Conservation (phyloP, 495 filamentous ascomycete genomes). For the Neurospora tetraspora region DNA sequence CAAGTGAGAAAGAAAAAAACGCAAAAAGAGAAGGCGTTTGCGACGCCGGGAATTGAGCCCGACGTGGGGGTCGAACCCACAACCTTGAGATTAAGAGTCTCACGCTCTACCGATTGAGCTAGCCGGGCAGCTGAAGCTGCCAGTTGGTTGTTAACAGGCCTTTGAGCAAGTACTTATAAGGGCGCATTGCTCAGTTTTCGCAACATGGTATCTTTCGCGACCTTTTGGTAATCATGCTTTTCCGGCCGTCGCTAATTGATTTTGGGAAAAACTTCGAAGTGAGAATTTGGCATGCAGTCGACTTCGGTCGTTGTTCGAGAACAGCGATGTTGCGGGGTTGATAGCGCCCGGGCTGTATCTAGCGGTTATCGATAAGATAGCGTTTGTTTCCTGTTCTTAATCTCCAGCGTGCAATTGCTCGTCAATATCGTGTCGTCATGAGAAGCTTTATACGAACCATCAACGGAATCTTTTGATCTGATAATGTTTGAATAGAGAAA, state of each 20-base stretch:
- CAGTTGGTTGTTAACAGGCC: background rate
- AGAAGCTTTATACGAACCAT: background rate
- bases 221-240: background rate
- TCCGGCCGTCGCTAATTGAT: background rate
- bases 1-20: background rate
- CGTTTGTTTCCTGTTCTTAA: background rate
- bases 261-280: background rate
- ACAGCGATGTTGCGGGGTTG: background rate
- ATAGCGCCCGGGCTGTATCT: background rate
- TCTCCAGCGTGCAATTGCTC: background rate
- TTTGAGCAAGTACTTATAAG: background rate
- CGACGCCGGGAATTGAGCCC: background rate
- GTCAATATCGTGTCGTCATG: background rate
- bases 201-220: background rate
- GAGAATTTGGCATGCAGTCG: background rate
- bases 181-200: rapidly evolving
- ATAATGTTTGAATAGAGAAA: background rate
- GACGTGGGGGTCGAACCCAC: background rate
- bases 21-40: background rate
- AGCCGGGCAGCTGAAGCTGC: conserved; percentile 23
- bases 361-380: background rate
- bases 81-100: conserved; percentile 46
- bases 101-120: conserved; percentile 69
- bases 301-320: background rate
- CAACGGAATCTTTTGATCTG: background rate